Conservation (phyloP, 2,329 filamentous ascomycete species). For the Beauveria brongniartii region DNA sequence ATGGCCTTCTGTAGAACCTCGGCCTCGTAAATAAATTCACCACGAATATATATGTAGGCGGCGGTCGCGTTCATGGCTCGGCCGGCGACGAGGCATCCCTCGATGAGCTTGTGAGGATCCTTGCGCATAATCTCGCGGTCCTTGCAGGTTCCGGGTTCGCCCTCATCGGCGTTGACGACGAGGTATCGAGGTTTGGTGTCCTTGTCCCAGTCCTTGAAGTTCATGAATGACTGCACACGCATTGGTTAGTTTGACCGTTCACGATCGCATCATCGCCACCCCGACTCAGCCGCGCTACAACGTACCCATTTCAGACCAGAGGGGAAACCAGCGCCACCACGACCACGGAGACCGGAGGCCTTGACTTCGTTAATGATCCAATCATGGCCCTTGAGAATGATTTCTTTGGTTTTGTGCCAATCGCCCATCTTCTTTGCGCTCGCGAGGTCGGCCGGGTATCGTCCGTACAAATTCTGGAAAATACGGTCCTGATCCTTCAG, state of each 20-base stretch:
- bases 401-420: conserved; percentile 99
- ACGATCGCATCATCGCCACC: conserved; percentile 5
- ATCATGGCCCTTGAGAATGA: conserved; percentile 91
- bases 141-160: conserved; percentile 98
- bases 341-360: conserved; percentile 86
- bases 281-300: conserved; percentile 17
- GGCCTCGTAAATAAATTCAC: conserved; percentile 95
- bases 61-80: conserved; percentile 98
- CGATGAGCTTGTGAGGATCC: conserved; percentile 97
- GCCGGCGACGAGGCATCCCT: conserved; percentile 91
- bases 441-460: conserved; percentile 84
- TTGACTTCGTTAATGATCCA: conserved; percentile 99
- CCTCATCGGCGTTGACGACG: conserved; percentile 97
- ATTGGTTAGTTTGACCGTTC: conserved; percentile 15
- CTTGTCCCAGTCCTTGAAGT: conserved; percentile 99
- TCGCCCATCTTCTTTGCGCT: conserved; percentile 96
- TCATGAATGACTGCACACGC: conserved; percentile 83
- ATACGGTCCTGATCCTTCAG: conserved; percentile 96
- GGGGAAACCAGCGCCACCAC: conserved; percentile 95
- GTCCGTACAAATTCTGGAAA: conserved; percentile 96
- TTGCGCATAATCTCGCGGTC: conserved; percentile 99
- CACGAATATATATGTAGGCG: conserved; percentile 98
- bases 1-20: conserved; percentile 90
- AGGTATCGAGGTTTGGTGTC: conserved; percentile 92
- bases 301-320: conserved; percentile 98